Conservation (phyloP, 345 rosid species). For the Barbarea vulgaris region DNA sequence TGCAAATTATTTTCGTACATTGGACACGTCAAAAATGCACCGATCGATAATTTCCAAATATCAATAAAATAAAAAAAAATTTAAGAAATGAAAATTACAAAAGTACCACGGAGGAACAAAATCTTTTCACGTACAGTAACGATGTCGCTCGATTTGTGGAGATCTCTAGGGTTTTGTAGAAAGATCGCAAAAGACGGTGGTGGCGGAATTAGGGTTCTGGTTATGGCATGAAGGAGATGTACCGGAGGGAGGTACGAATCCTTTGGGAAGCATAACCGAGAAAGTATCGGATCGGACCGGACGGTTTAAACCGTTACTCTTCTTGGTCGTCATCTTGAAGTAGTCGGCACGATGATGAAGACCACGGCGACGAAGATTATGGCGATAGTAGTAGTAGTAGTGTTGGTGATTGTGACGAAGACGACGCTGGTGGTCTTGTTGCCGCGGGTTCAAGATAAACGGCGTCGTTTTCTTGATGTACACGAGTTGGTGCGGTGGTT, state of each 20-base stretch:
- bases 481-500: constrained; percentile 28
- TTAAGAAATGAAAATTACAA: constrained; percentile 16
- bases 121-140: constrained; percentile 27
- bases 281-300: constrained; percentile 31
- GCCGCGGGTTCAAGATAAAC: constrained; percentile 26
- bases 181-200: constrained; percentile 30
- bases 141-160: not conserved
- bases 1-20: constrained; percentile 2
- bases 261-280: constrained; percentile 41
- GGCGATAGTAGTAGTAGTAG: constrained; percentile 23
- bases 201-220: constrained; percentile 4
- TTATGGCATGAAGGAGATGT: constrained; percentile 26
- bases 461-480: constrained; percentile 40
- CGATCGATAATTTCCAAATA: constrained; percentile 11
- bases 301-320: constrained; percentile 23
- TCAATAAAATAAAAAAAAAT: not conserved
- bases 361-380: constrained; percentile 27
- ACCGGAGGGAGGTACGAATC: constrained; percentile 40
- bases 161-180: constrained; percentile 31
- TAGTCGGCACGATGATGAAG: constrained; percentile 26
- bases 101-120: constrained; percentile 22
- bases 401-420: constrained; percentile 21
- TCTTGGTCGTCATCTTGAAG: constrained; percentile 39
- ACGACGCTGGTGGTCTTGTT: constrained; percentile 6
- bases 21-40: constrained; percentile 12